Base-by-base conservation (phyloP, 805 yeast genomes). In the Barnettozyma wickerhamii region DNA sequence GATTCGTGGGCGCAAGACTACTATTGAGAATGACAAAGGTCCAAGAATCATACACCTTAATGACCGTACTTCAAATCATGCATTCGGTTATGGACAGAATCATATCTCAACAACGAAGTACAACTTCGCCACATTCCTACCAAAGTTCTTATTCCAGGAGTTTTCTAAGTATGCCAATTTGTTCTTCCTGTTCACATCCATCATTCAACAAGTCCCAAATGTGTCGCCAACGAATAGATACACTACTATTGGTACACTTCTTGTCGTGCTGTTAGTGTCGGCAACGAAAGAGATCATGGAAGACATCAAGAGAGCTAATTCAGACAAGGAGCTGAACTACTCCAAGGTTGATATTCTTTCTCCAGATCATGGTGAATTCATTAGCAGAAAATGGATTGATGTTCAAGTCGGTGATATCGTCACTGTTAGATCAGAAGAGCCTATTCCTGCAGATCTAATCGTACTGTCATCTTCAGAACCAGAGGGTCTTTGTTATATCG, bases 211-310 rank as follows among this genome's bases (percentile, higher is more conserved):
- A 62, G 98, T 93, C 10, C 99, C 99, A 4, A 76, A 82, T 48
- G 98, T 93, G 4, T 80, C 96, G 1, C 99, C 99, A 10, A 93
- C 98, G 0, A 93, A 93, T 64, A 68, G 97, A 63, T 93, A 80
- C 57, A 93, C 99, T 4, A 93, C 99, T 0, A 85, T 93, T 33
- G 95, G 95, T 35, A 95, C 99, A 0, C 71, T 93, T 47, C 62
- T 81, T 20, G 77, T 91, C 20, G 99, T 93, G 24, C 69, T 93
- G 42, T 55, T 83, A 18, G 97, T 93, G 1, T 89, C 98, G 3
- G 99, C 97, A 0, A 69, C 88, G 5, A 93, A 95, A 56, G 99
- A 93, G 62, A 71, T 84, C 14, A 72, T 83, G 52, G 99, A 93
- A 64, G 99, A 93, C 63, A 58, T 87, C 50, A 93, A 90, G 58